Evolutionary conservation across 2,329 filamentous ascomycete genomes (phyloP).

Genomic region (Aphanoascus verrucosus): DNA sequence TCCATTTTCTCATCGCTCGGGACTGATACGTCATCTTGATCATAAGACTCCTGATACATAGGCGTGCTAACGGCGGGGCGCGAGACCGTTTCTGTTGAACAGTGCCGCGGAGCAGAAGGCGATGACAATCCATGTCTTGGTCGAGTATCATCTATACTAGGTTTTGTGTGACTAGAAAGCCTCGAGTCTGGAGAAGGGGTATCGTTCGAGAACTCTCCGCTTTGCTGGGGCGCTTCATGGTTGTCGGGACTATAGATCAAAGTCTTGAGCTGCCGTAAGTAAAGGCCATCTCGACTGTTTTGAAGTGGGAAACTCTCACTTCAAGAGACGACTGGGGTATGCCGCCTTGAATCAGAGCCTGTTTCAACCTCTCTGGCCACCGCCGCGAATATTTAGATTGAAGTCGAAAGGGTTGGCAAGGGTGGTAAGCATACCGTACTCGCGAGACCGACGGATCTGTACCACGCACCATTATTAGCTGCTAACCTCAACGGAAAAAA

Average conservation of each 20-base stretch:
- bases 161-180: background rate
- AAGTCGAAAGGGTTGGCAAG: background rate
- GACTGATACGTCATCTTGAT: constrained; percentile 21
- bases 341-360: constrained; percentile 42
- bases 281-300: constrained; percentile 8
- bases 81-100: background rate
- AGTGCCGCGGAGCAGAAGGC: background rate
- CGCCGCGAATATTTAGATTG: background rate
- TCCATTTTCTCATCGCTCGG: constrained; percentile 22
- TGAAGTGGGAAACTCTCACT: constrained; percentile 23
- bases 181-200: background rate
- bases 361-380: constrained; percentile 37
- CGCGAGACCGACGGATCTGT: constrained; percentile 21
- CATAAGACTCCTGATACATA: constrained; percentile 15
- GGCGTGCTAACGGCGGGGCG: background rate
- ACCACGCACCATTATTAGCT: constrained; percentile 6
- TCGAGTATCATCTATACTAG: background rate
- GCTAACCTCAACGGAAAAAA: constrained; percentile 3
- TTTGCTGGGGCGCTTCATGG: constrained; percentile 1
- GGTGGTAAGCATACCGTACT: constrained; percentile 21
- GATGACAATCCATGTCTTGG: background rate
- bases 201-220: background rate
- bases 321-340: constrained; percentile 41
- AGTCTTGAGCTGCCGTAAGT: constrained; percentile 15
- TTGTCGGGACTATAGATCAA: constrained; percentile 13